phyloP scores from a whole-genome alignment of 345 rosid genomes.

The Limnanthes douglasii region DNA sequence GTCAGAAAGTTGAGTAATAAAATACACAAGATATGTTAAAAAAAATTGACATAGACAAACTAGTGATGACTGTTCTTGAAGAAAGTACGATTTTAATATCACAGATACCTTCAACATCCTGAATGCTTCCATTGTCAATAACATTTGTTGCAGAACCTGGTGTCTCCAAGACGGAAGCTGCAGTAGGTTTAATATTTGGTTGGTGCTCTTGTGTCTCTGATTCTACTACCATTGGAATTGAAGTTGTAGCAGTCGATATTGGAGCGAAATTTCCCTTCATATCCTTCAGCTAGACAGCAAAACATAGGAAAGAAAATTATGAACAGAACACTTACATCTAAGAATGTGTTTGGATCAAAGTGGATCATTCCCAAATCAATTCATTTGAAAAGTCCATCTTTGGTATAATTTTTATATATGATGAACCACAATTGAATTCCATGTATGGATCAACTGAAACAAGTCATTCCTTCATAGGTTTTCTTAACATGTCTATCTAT shows the following conservation, averaged over 20 bases:
- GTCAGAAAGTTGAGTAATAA: conserved; percentile 5
- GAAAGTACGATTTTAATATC: not conserved
- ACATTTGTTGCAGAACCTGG: conserved; percentile 27
- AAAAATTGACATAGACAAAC: not conserved
- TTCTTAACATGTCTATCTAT: no score
- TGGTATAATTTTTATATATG: no score
- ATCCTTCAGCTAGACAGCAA: conserved; percentile 47
- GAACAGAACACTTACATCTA: no score
- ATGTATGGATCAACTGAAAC: no score
- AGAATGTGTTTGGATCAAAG: no score
- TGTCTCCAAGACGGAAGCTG: conserved; percentile 23
- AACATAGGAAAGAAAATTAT: no score
- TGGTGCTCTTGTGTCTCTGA: conserved; percentile 51
- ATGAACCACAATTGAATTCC: no score
- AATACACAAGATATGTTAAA: not conserved
- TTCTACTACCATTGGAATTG: conserved; percentile 29
- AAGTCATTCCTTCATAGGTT: no score
- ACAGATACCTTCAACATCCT: conserved; percentile 53
- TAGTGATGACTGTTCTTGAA: not conserved
- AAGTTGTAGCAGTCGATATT: conserved; percentile 16
- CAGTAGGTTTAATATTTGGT: conserved; percentile 23
- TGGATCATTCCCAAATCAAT: no score
- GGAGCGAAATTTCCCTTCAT: conserved; percentile 52
- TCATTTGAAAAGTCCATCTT: no score
- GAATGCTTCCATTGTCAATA: conserved; percentile 42